Base-by-base conservation (phyloP, 116 monocot species). In the Phalaenopsis hybrid region DNA sequence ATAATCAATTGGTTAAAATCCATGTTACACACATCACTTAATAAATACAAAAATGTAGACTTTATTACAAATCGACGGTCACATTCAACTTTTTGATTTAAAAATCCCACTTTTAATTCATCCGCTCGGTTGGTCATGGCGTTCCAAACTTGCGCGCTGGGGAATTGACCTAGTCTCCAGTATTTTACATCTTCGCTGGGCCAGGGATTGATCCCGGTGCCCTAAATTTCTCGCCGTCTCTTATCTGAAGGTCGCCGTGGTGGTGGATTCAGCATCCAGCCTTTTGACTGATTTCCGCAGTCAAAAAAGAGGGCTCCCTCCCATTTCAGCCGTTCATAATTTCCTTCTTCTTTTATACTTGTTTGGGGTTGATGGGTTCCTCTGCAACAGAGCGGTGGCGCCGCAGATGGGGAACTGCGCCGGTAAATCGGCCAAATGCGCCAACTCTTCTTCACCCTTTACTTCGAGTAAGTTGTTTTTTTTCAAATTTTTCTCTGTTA, bases 381-480 rank as follows among this genome's bases (percentile, higher is more conserved):
- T 50, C 51, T 20, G 51, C 13, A 3, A 13, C 0, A 77, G 51
- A 31, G 44, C 77, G 83, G 78, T 23, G 50, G 34, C 68, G 51
- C 43, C 72, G 51, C 52, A 76, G 6, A 91, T 93, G 93, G 91
- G 93, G 79, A 91, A 89, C 80, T 90, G 91, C 78, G 79, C 84
- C 58, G 82, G 85, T 21, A 79, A 44, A 34, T 74, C 86, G 45
- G 69, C 89, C 2, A 89, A 88, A 78, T 86, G 84, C 41, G 80
- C 87, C 51, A 78, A 76, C 83, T 85, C 84, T 41, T 82, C 90
- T 37, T 79, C 89, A 82, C 75, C 85, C 37, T 76, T 83, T 20
- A 77, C 70, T 73, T 86, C 89, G 59, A 83, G 93, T 93, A 78
- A 37, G 37, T 37, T 79, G 86, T 8, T 3, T 21, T 48, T 83